Evolutionary conservation across 176 grass and related monocot species (phyloP).

Genomic region (Bolboschoenus planiculmis): DNA sequence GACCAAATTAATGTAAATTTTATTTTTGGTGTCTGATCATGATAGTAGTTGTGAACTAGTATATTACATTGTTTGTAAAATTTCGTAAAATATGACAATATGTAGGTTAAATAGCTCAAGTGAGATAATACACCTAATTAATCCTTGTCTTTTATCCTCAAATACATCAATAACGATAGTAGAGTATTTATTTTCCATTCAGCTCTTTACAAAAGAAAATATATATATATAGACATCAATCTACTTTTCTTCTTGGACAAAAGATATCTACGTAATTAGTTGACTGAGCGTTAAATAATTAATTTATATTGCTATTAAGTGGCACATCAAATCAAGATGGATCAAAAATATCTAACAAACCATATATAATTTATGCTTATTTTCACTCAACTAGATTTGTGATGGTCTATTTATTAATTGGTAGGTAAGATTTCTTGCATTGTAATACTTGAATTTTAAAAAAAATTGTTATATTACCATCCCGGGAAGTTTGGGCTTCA

Average conservation of each 20-base stretch:
- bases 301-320: not conserved
- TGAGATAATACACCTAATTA: not conserved
- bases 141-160: not conserved
- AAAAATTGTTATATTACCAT: conserved; percentile 1
- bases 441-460: not conserved
- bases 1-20: too few species aligned
- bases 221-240: not conserved
- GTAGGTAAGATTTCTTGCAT: not conserved
- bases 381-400: conserved; percentile 7
- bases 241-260: not conserved
- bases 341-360: not conserved
- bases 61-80: too few species aligned
- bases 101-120: too few species aligned
- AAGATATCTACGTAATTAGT: not conserved
- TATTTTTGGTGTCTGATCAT: too few species aligned
- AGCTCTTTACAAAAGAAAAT: not conserved
- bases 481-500: not conserved
- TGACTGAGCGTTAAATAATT: not conserved
- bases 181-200: not conserved
- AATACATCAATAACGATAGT: not conserved
- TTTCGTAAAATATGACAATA: too few species aligned
- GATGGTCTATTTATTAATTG: not conserved
- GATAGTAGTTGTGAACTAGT: too few species aligned
- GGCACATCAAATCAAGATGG: not conserved
- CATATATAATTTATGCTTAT: conserved; percentile 5